A percentile compares a stretch with the other conserved stretches of the same genome.
Conservation (phyloP, 768 basidiomycete species). For the Termitomyces sp. region DNA sequence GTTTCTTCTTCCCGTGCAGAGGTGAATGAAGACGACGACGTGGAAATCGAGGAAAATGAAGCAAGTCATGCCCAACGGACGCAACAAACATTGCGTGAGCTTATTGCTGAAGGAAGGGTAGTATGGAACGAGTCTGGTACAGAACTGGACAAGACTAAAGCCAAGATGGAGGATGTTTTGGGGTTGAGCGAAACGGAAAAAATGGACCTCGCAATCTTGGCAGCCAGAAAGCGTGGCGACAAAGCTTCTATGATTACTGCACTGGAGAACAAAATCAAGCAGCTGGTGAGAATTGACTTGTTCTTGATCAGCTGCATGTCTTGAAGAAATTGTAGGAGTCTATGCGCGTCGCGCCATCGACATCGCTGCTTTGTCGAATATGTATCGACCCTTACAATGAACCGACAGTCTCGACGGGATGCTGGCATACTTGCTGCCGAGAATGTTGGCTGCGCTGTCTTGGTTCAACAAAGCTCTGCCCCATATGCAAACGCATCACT, state of each 20-base stretch:
- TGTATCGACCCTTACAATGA: conserved; percentile 76
- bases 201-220: conserved; percentile 42
- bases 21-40: conserved; percentile 32
- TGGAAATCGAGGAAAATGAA: conserved; percentile 36
- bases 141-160: conserved; percentile 18
- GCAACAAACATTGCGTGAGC: conserved; percentile 39
- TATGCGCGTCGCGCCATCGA: conserved; percentile 31
- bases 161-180: conserved; percentile 33
- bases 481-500: conserved; percentile 85
- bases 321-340: conserved; percentile 33
- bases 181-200: conserved; percentile 37
- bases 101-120: conserved; percentile 48
- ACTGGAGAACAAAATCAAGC: conserved; percentile 55
- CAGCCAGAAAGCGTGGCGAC: conserved; percentile 45
- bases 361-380: conserved; percentile 59
- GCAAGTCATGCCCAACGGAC: conserved; percentile 26
- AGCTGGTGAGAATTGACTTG: conserved; percentile 36
- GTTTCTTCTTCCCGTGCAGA: conserved; percentile 18
- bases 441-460: conserved; percentile 84
- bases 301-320: neutral
- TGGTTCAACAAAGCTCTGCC: conserved; percentile 76
- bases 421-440: conserved; percentile 83
- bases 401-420: conserved; percentile 76
- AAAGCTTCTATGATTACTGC: conserved; percentile 42
- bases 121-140: conserved; percentile 19